Conservation (phyloP, 257 asterid genomes). For the Solanum habrochaites region DNA sequence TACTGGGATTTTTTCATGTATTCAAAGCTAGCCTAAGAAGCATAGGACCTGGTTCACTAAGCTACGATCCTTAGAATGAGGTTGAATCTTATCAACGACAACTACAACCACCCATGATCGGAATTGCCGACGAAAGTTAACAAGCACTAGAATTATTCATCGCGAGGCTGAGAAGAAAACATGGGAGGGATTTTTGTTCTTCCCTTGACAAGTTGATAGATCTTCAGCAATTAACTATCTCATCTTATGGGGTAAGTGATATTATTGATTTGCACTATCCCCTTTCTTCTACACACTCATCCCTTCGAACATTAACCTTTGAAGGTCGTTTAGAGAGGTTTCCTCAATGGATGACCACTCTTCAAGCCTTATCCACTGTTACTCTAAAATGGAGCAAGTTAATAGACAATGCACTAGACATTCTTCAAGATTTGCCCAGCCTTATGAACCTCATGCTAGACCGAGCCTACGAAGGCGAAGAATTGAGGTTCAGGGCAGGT, state of each 20-base stretch:
- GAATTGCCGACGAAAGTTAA: conserved; percentile 15
- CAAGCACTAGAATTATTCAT: conserved; percentile 12
- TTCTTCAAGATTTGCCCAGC: conserved; percentile 24
- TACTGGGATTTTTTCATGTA: not conserved
- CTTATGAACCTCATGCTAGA: not conserved
- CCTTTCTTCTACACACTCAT: not conserved
- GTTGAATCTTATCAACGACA: not conserved
- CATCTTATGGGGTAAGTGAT: not conserved
- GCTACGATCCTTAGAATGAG: not conserved
- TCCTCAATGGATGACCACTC: conserved; percentile 16
- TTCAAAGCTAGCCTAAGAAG: conserved; percentile 1
- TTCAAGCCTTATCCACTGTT: conserved; percentile 2
- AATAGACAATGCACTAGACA: conserved; percentile 8
- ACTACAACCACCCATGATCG: not conserved
- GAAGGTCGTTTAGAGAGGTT: conserved; percentile 8
- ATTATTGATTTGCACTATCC: conserved; percentile 3
- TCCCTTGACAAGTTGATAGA: conserved; percentile 10
- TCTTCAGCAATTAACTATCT: conserved; percentile 1
- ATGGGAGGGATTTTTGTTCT: conserved; percentile 9
- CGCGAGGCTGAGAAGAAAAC: conserved; percentile 11
- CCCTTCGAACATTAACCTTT: not conserved
- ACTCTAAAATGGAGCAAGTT: not conserved
- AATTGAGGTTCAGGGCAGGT: conserved; percentile 15
- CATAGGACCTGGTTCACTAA: conserved; percentile 11
- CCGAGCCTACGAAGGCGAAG: conserved; percentile 14